Evolutionary conservation across 768 basidiomycete species (phyloP).

Genomic region (Tylopilus sp.): DNA sequence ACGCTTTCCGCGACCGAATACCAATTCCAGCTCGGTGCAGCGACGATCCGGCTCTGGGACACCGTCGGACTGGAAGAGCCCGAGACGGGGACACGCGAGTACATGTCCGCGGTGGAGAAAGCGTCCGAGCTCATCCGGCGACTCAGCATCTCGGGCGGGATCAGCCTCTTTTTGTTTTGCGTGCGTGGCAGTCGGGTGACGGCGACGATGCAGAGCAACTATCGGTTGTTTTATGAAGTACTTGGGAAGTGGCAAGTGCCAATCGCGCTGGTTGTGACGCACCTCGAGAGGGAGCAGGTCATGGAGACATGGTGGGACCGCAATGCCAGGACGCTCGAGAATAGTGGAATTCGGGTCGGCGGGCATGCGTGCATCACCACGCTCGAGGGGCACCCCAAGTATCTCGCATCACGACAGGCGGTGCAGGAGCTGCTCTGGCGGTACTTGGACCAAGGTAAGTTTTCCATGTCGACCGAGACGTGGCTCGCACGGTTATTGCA

Average conservation of each 20-base stretch:
- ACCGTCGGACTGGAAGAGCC: constrained; percentile 32
- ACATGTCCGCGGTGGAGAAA: constrained; percentile 27
- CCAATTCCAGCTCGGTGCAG: constrained; percentile 22
- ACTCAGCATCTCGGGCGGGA: constrained; percentile 25
- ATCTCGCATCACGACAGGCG: constrained; percentile 14
- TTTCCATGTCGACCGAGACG: constrained; percentile 20
- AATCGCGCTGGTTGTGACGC: constrained; percentile 36
- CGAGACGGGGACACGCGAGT: constrained; percentile 10
- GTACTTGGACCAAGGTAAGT: constrained; percentile 24
- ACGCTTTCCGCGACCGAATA: constrained; percentile 28
- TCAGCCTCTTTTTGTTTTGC: constrained; percentile 32
- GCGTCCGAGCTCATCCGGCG: constrained; percentile 30
- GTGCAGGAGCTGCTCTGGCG: constrained; percentile 20
- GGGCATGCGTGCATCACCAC: constrained; percentile 31
- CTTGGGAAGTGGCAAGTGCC: constrained; percentile 39
- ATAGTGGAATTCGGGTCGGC: constrained; percentile 15
- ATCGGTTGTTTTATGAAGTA: constrained; percentile 36
- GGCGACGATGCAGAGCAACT: constrained; percentile 29
- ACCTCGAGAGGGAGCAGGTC: constrained; percentile 31
- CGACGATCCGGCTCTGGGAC: constrained; percentile 28
- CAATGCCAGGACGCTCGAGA: constrained; percentile 20
- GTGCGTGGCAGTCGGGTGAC: constrained; percentile 30
- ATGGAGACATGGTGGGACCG: constrained; percentile 34
- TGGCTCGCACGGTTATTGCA: constrained; percentile 20
- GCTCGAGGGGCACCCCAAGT: constrained; percentile 21